These are phyloP conservation scores for Yamadazyma siamensis DNA, from an alignment of 1,139 yeast species.

Conservation along the genomic window DNA sequence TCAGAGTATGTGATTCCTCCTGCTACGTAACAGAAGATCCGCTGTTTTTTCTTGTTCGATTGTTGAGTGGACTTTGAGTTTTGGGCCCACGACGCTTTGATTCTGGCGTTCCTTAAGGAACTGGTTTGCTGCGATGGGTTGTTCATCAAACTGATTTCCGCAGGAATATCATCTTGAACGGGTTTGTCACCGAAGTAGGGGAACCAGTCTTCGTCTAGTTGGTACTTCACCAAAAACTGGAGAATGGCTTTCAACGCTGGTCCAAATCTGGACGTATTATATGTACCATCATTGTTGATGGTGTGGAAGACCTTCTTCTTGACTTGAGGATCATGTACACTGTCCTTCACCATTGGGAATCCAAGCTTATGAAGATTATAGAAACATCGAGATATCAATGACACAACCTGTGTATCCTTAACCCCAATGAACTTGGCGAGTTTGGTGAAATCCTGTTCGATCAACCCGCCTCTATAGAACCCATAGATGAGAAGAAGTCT, in stretches of 20 bases:
- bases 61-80: slow-evolving; percentile 29
- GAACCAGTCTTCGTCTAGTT: slow-evolving; percentile 55
- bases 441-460: slow-evolving; percentile 70
- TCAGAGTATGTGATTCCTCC: slow-evolving; percentile 92
- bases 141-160: slow-evolving; percentile 23
- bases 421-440: slow-evolving; percentile 69
- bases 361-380: slow-evolving; percentile 68
- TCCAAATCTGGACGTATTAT: slow-evolving; percentile 72
- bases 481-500: slow-evolving; percentile 78
- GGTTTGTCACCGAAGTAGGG: slow-evolving; percentile 82
- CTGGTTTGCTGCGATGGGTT: slow-evolving; percentile 22
- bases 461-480: slow-evolving; percentile 78
- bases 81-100: slow-evolving; percentile 80
- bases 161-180: slow-evolving; percentile 50
- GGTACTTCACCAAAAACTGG: slow-evolving; percentile 44
- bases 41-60: slow-evolving; percentile 51
- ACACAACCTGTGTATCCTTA: slow-evolving; percentile 50
- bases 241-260: slow-evolving; percentile 67
- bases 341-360: slow-evolving; percentile 55
- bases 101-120: slow-evolving; percentile 68
- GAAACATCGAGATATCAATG: slow-evolving; percentile 49
- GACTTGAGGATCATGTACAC: slow-evolving; percentile 35
- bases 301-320: slow-evolving; percentile 56
- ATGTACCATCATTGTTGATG: slow-evolving; percentile 62
- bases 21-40: slow-evolving; percentile 75